phyloP scores from a whole-genome alignment of 75 land plant genomes.

The Adiantum capillusveneris region DNA sequence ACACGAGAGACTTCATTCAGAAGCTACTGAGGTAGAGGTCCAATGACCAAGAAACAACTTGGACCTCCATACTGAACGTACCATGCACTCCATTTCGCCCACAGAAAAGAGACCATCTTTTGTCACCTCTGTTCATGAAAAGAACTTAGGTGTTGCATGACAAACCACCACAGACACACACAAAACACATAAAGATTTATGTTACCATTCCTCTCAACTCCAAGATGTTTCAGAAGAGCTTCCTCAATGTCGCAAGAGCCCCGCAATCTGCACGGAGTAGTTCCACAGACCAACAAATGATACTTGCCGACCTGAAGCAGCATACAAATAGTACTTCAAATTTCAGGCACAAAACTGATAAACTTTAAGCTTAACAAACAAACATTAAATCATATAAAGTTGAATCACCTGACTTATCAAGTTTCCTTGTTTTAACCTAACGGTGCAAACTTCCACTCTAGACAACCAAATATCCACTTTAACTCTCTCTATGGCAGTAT shows the following conservation, averaged over 20 bases:
- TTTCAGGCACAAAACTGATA: too few relatives aligned
- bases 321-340: too few relatives aligned
- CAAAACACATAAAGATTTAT: neutral
- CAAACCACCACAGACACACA: too few relatives aligned
- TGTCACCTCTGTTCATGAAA: conserved; percentile 67
- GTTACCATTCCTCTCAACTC: conserved; percentile 86
- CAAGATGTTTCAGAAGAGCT: conserved; percentile 81
- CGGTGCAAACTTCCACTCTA: too few relatives aligned
- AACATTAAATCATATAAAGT: too few relatives aligned
- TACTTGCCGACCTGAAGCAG: conserved; percentile 79
- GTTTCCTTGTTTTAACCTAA: too few relatives aligned
- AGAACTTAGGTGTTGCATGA: too few relatives aligned
- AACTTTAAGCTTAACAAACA: too few relatives aligned
- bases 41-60: neutral
- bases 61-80: too few relatives aligned
- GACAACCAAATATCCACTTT: too few relatives aligned
- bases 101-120: conserved; percentile 96
- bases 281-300: conserved; percentile 93
- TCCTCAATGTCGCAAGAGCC: conserved; percentile 93
- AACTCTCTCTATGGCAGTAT: too few relatives aligned
- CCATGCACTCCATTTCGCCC: conserved; percentile 99
- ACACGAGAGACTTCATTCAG: neutral
- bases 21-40: neutral
- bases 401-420: too few relatives aligned
- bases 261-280: conserved; percentile 97